Conservation (phyloP, 1,284 basidiomycete genomes). For the Tilletia horrida region DNA sequence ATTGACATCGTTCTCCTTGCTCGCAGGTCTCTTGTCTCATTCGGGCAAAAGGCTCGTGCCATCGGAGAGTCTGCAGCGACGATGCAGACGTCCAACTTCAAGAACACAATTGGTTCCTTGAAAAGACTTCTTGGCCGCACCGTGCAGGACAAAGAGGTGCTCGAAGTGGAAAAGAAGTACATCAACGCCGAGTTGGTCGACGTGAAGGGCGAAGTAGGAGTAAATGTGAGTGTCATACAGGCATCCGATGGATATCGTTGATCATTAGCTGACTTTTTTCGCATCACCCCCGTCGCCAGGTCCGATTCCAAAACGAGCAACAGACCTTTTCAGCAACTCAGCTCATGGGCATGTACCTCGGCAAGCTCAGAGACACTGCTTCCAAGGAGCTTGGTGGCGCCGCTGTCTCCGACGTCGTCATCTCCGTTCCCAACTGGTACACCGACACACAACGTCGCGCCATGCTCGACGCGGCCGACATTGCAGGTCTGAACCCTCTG, state of each 20-base stretch:
- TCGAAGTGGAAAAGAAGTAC: constrained; percentile 51
- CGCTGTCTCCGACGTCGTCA: constrained; percentile 51
- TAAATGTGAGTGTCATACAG: constrained; percentile 31
- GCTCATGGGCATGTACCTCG: constrained; percentile 54
- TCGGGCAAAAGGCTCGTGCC: constrained; percentile 52
- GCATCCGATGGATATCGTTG: background rate
- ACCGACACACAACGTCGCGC: constrained; percentile 52
- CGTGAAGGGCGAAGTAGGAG: constrained; percentile 51
- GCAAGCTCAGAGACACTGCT: constrained; percentile 52
- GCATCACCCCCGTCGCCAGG: constrained; percentile 19
- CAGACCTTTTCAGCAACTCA: constrained; percentile 53
- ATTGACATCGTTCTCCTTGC: background rate
- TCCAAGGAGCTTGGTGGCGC: constrained; percentile 48
- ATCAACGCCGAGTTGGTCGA: constrained; percentile 54
- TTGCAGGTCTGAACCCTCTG: constrained; percentile 53
- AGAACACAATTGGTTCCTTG: constrained; percentile 54
- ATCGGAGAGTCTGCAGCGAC: constrained; percentile 53
- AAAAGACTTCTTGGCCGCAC: constrained; percentile 52
- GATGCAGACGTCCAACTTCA: constrained; percentile 54
- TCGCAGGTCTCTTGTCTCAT: constrained; percentile 48
- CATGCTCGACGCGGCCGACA: constrained; percentile 52
- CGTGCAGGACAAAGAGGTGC: constrained; percentile 47
- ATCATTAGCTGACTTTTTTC: background rate
- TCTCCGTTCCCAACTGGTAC: constrained; percentile 54
- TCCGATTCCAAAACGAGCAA: constrained; percentile 48